Evolutionary conservation across 225 moss, liverwort and hornwort genomes (phyloP).

Genomic region (Pseudoscleropodium purum): DNA sequence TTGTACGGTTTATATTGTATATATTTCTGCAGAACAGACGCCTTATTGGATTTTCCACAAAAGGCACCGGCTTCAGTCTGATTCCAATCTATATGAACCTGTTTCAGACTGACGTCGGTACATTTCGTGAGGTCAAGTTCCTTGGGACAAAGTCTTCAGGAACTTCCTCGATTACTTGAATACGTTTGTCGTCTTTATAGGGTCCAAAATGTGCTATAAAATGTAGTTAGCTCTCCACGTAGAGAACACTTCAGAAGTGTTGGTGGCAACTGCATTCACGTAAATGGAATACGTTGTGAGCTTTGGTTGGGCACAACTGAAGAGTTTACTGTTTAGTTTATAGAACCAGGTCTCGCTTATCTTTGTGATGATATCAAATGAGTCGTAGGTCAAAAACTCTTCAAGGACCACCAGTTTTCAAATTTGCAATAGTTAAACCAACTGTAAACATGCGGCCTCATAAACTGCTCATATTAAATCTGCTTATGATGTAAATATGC

Average conservation of each 20-base stretch:
- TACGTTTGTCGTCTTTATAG: slow-evolving; percentile 1
- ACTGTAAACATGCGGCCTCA: background rate
- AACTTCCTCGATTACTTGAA: slow-evolving; percentile 1
- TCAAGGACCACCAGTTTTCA: background rate
- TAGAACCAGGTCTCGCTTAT: background rate
- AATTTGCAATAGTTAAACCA: background rate
- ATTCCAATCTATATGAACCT: background rate
- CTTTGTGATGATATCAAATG: background rate
- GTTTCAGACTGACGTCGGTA: slow-evolving; percentile 26
- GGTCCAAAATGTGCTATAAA: background rate
- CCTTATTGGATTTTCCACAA: slow-evolving; percentile 6
- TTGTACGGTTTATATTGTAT: slow-evolving; percentile 8
- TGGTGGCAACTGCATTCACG: background rate
- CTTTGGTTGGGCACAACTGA: background rate
- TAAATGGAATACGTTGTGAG: background rate
- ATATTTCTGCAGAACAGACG: slow-evolving; percentile 4
- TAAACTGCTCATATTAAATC: background rate
- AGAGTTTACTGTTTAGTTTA: background rate
- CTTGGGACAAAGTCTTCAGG: background rate
- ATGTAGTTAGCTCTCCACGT: background rate
- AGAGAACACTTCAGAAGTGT: background rate
- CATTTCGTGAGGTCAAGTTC: slow-evolving; percentile 18
- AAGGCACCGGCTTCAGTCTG: slow-evolving; percentile 26
- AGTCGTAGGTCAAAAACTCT: background rate
- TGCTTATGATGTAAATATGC: background rate